These are phyloP conservation scores for Boletus pseudo-olivaceus DNA, from an alignment of 768 basidiomycete genomes.

Conservation along the genomic window DNA sequence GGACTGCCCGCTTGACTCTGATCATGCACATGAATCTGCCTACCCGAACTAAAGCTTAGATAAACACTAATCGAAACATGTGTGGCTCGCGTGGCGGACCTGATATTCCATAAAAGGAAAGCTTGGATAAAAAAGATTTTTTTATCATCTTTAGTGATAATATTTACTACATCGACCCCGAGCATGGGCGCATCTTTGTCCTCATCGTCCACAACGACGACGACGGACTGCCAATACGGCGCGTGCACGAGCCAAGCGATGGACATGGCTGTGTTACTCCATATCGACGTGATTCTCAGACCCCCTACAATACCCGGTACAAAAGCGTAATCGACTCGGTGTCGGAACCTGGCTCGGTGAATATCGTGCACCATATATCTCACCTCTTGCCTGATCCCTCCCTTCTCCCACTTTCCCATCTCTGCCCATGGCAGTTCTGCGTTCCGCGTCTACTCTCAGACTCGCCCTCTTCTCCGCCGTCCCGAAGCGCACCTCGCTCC, in stretches of 20 bases:
- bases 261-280: not conserved
- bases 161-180: constrained; percentile 20
- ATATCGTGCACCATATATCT: constrained; percentile 27
- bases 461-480: constrained; percentile 14
- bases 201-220: constrained; percentile 4
- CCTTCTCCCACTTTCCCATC: constrained; percentile 17
- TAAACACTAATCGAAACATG: constrained; percentile 14
- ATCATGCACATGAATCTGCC: not conserved
- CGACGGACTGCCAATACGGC: not conserved
- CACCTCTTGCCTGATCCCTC: constrained; percentile 12
- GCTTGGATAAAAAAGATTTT: constrained; percentile 22
- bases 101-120: constrained; percentile 19
- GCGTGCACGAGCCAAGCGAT: not conserved
- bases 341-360: constrained; percentile 40
- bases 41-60: not conserved
- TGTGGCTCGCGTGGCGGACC: constrained; percentile 11
- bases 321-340: constrained; percentile 37
- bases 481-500: constrained; percentile 18
- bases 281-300: constrained; percentile 12
- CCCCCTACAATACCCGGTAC: constrained; percentile 10
- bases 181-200: constrained; percentile 15
- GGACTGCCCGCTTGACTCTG: not conserved
- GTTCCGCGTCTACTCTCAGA: constrained; percentile 24
- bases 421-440: constrained; percentile 29
- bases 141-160: not conserved